phyloP scores from a whole-genome alignment of 2,329 filamentous ascomycete species.

The Aspergillus novoparasiticus region DNA sequence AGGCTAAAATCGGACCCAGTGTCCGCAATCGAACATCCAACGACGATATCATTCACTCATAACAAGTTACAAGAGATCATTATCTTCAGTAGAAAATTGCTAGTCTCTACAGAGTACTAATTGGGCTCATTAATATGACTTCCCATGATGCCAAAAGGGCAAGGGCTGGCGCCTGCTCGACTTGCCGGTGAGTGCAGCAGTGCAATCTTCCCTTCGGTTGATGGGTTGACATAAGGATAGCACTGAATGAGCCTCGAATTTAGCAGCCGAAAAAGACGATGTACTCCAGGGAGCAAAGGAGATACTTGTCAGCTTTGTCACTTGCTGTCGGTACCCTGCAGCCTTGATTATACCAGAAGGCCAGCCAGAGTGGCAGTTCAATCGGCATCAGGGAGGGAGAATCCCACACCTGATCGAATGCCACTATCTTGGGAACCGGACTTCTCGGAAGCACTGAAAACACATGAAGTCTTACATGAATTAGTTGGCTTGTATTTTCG shows the following conservation, averaged over 20 bases:
- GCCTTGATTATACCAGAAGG: slow-evolving; percentile 7
- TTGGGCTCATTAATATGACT: not conserved
- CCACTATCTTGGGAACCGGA: not conserved
- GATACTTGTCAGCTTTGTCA: slow-evolving; percentile 18
- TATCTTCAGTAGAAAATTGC: not conserved
- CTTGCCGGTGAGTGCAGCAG: not conserved
- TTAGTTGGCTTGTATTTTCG: slow-evolving; percentile 24
- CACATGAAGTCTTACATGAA: slow-evolving; percentile 16
- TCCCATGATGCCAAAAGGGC: not conserved
- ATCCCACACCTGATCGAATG: not conserved
- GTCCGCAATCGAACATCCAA: not conserved
- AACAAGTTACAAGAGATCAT: not conserved
- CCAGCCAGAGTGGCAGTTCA: not conserved
- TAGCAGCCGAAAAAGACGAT: slow-evolving; percentile 21
- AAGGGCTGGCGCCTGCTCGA: slow-evolving; percentile 3
- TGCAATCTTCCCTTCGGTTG: not conserved
- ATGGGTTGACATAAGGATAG: not conserved
- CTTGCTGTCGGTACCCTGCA: slow-evolving; percentile 18
- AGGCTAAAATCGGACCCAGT: not conserved
- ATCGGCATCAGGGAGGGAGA: not conserved
- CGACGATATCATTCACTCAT: not conserved
- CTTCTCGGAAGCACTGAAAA: slow-evolving; percentile 2
- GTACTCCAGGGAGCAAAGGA: slow-evolving; percentile 15
- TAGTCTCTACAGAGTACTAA: not conserved
- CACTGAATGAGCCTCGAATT: not conserved